These are phyloP conservation scores for Pseudopyricularia javanii DNA, from an alignment of 2,329 filamentous ascomycete species.

Conservation along the genomic window DNA sequence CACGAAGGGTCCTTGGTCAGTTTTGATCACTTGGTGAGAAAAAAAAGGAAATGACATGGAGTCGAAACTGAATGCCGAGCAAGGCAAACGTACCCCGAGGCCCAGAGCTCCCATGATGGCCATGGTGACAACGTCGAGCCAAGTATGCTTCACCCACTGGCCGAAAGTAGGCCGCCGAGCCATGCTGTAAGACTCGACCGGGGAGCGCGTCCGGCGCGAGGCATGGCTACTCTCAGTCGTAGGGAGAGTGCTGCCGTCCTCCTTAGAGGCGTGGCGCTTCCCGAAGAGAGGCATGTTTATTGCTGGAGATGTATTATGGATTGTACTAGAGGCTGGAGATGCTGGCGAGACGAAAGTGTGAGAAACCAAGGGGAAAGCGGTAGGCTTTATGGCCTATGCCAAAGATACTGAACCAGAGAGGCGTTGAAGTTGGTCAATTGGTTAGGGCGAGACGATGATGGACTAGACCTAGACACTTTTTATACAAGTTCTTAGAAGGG, in stretches of 20 bases:
- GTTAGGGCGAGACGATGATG: too few relatives aligned
- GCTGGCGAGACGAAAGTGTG: neutral
- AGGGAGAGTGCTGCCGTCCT: neutral
- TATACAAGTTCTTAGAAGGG: too few relatives aligned
- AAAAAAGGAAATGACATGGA: neutral
- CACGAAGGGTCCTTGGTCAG: neutral
- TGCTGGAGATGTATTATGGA: neutral
- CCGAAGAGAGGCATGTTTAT: neutral
- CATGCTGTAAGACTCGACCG: neutral
- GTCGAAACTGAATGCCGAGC: too few relatives aligned
- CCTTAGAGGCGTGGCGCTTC: neutral
- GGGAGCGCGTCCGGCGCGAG: neutral
- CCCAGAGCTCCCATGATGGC: conserved; percentile 51
- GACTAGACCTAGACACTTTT: too few relatives aligned
- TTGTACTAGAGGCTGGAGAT: neutral
- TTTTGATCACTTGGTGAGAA: neutral
- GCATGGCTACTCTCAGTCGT: neutral
- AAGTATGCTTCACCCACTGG: conserved; percentile 57
- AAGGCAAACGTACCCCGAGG: conserved; percentile 40
- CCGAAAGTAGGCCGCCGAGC: conserved; percentile 30
- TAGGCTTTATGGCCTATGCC: neutral
- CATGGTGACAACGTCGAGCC: conserved; percentile 59
- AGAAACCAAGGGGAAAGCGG: neutral
- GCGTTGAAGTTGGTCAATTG: too few relatives aligned
- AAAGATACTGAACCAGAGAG: neutral